Base-by-base conservation (phyloP, 2,329 filamentous ascomycete species). In the Talaromyces sp. region DNA sequence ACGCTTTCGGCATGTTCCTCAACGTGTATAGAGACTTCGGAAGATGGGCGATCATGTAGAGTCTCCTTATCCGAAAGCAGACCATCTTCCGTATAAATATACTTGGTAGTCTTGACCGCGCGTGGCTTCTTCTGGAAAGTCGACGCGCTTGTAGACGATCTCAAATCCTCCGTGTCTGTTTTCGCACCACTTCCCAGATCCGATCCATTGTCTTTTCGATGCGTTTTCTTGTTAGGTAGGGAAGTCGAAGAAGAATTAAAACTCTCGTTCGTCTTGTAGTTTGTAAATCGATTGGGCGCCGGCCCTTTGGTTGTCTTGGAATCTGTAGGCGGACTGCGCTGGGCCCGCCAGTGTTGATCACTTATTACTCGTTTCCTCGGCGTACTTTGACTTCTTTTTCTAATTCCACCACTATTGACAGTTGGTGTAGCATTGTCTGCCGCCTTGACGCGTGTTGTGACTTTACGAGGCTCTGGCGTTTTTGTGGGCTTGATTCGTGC, bases 361-460 rank as follows among this genome's bases (percentile, higher is more conserved):
- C 93, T 97, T 67, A 97, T 87, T 62, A 98, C 92, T 68, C 93
- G 87, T 83, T 96, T 97, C 79, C 92, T 93, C 16, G 94, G 94
- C 54, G 91, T 87, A 59, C 83, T 87, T 74, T 78, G 83, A 70
- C 78, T 81, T 73, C 70, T 72, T 58, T 78, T 75, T 65, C 75
- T 78, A 45, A 71, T 76, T 13, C 61, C 65, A 52, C 61, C 56
- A 57, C 37, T 57, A 49, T 43, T 49, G 22, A 47, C 61, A 14
- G 14, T 31, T 24, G 60, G 35, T 22, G 49, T 31, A 14, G n/a
- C 33, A 10, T 47, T 66, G 49, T 74, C 75, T 7, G 49, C 70
- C 39, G 69, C 66, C 66, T 75, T 73, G 22, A 69, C 49, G 19
- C 63, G 62, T 31, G 60, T 45, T 24, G 64, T 62, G 16, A 60